A percentile compares a stretch with the other conserved stretches of the same genome.
These are phyloP conservation scores for sunflower (Helianthus annuus) DNA, from an alignment of 129 eudicot species.

Conservation along the genomic window DNA sequence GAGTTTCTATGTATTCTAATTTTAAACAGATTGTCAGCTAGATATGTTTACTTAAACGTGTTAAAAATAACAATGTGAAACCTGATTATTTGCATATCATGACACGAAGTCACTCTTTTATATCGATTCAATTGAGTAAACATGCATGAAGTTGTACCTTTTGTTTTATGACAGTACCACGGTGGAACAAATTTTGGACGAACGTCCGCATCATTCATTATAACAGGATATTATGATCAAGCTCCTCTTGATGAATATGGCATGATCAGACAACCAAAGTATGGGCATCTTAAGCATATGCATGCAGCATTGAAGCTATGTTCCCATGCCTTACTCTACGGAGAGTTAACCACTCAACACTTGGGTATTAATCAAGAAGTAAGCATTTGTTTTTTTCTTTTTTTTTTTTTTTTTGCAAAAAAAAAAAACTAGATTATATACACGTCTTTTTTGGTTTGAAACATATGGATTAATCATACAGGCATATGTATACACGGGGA, in stretches of 20 bases:
- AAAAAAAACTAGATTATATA: no score
- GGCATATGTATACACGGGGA: slow-evolving; percentile 60
- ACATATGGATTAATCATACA: slow-evolving; percentile 12
- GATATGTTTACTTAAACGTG: background rate
- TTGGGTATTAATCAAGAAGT: slow-evolving; percentile 60
- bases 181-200: slow-evolving; percentile 97
- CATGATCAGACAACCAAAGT: slow-evolving; percentile 79
- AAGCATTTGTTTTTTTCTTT: slow-evolving; percentile 7
- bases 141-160: background rate
- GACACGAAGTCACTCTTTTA: no score
- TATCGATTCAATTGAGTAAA: no score
- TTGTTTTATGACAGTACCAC: slow-evolving; percentile 57
- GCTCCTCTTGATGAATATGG: slow-evolving; percentile 98
- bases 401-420: background rate
- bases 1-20: background rate
- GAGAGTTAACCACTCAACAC: slow-evolving; percentile 30
- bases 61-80: background rate
- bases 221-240: slow-evolving; percentile 76
- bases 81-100: background rate
- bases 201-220: slow-evolving; percentile 50
- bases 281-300: slow-evolving; percentile 71
- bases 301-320: slow-evolving; percentile 66
- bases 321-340: slow-evolving; percentile 53
- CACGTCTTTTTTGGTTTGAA: background rate
- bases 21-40: background rate